These are phyloP conservation scores for Penicillium steckii DNA, from an alignment of 495 filamentous ascomycete genomes.

Conservation along the genomic window DNA sequence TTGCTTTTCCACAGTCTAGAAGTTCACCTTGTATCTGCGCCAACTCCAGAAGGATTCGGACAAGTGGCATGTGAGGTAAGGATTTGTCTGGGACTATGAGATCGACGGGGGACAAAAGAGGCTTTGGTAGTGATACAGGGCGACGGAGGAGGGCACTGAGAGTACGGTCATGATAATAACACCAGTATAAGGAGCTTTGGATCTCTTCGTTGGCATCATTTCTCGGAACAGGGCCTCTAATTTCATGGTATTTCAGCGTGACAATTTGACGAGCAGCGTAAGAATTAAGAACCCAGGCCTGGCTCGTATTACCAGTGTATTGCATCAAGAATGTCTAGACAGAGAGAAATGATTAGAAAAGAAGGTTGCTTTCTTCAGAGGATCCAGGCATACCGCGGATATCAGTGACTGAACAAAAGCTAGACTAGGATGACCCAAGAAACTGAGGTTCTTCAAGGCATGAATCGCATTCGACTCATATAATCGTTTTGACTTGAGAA, in stretches of 20 bases:
- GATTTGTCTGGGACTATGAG: constrained; percentile 9
- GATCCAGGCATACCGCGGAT: constrained; percentile 22
- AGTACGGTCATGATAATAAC: constrained; percentile 30
- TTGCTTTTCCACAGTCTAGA: not conserved
- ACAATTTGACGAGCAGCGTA: constrained; percentile 29
- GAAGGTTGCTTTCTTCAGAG: not conserved
- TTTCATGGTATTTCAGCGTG: constrained; percentile 25
- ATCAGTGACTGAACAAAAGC: constrained; percentile 26
- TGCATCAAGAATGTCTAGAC: constrained; percentile 29
- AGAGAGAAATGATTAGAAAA: not conserved
- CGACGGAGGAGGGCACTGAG: constrained; percentile 27
- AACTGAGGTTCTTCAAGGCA: constrained; percentile 18
- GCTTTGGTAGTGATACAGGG: constrained; percentile 23
- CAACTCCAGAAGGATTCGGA: constrained; percentile 23
- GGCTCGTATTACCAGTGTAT: constrained; percentile 22
- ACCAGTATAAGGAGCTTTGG: constrained; percentile 26
- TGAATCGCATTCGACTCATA: constrained; percentile 21
- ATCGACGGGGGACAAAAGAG: constrained; percentile 12
- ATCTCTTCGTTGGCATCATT: constrained; percentile 21
- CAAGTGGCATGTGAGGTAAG: constrained; percentile 15
- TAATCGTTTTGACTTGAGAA: constrained; percentile 17
- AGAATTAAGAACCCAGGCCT: constrained; percentile 27
- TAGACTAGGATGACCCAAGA: constrained; percentile 21
- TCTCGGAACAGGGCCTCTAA: not conserved
- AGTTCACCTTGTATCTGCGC: constrained; percentile 26